Percentiles rank a stretch among this genome's conserved stretches.
Conservation (phyloP, 805 yeast genomes). For the Candida patagonica region DNA sequence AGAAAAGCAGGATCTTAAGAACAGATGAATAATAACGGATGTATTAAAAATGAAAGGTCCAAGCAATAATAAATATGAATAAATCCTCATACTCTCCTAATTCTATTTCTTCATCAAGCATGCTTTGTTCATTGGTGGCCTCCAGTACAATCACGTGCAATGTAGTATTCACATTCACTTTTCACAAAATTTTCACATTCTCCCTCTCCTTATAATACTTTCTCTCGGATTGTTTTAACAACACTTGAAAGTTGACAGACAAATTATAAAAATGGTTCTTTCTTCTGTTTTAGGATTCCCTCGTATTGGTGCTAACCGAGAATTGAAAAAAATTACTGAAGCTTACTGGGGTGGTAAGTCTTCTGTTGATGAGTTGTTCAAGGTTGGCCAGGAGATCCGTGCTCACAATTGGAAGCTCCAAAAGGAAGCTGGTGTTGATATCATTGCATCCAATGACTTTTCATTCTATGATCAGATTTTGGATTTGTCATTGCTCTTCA, state of each 20-base stretch:
- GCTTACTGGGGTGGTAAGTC: conserved; percentile 98
- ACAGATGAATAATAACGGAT: no score
- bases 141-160: no score
- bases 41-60: no score
- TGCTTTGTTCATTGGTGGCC: no score
- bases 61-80: no score
- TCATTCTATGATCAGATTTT: conserved; percentile 96
- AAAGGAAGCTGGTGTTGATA: conserved; percentile 92
- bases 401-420: conserved; percentile 97
- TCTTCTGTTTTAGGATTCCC: conserved; percentile 99
- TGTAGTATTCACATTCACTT: no score
- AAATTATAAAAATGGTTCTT: conserved; percentile 59
- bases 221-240: neutral
- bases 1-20: no score
- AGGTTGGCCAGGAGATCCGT: conserved; percentile 93
- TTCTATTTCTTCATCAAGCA: no score
- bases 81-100: no score
- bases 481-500: conserved; percentile 86
- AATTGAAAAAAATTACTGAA: conserved; percentile 97
- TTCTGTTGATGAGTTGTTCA: conserved; percentile 73
- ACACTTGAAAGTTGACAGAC: conserved; percentile 1
- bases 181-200: conserved; percentile 4
- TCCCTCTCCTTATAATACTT: conserved; percentile 3
- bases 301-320: conserved; percentile 99
- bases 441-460: conserved; percentile 96